Evolutionary conservation across 2,329 filamentous ascomycete species (phyloP).

Genomic region (Monascus ruber): DNA sequence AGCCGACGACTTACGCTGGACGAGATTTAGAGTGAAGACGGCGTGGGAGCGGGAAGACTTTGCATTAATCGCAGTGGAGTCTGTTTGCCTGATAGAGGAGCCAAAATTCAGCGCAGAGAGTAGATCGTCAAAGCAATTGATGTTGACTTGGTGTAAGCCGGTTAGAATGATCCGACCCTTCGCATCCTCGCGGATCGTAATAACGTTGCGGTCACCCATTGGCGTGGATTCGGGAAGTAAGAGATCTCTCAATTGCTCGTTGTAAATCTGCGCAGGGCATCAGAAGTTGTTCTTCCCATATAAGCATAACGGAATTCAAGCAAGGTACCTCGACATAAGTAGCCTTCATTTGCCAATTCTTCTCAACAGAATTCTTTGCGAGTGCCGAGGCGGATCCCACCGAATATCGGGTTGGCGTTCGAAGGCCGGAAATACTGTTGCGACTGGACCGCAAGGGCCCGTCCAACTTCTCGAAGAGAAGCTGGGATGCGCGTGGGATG

Average conservation of each 20-base stretch:
- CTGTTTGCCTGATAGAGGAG: slow-evolving; percentile 88
- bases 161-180: slow-evolving; percentile 93
- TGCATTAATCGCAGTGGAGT: slow-evolving; percentile 93
- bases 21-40: slow-evolving; percentile 87
- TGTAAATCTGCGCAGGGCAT: slow-evolving; percentile 62
- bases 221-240: slow-evolving; percentile 66
- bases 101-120: slow-evolving; percentile 83
- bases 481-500: slow-evolving; percentile 79
- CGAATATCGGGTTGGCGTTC: slow-evolving; percentile 69
- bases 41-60: slow-evolving; percentile 96
- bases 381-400: slow-evolving; percentile 42
- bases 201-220: slow-evolving; percentile 57
- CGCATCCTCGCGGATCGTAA: slow-evolving; percentile 87
- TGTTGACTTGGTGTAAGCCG: slow-evolving; percentile 73
- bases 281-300: not conserved
- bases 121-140: slow-evolving; percentile 86
- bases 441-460: slow-evolving; percentile 44
- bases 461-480: slow-evolving; percentile 80
- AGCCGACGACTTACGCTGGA: slow-evolving; percentile 57
- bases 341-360: slow-evolving; percentile 81
- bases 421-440: slow-evolving; percentile 63
- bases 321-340: slow-evolving; percentile 63
- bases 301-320: not conserved
- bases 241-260: slow-evolving; percentile 86
- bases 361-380: slow-evolving; percentile 44